A percentile compares a stretch with the other conserved stretches of the same genome.
Evolutionary conservation across 1,139 yeast species (phyloP).

Genomic region (Tardiomyces depauwii): DNA sequence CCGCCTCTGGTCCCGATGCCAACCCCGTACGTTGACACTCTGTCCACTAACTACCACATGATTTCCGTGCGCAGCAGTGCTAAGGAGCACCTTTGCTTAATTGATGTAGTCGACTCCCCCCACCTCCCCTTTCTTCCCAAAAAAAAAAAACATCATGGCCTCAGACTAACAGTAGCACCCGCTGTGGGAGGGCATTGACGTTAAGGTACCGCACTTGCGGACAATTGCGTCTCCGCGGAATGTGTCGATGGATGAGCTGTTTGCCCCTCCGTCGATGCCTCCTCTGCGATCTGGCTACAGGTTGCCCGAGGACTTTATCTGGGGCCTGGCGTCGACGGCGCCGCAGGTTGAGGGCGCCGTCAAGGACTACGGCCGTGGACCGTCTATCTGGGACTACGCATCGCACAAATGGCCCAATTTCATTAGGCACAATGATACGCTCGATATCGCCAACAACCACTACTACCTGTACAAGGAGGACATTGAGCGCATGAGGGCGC

Average conservation of each 20-base stretch:
- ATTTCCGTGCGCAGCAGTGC: too few relatives aligned
- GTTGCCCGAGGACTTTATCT: slow-evolving; percentile 13
- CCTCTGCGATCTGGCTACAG: slow-evolving; percentile 2
- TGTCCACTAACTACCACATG: too few relatives aligned
- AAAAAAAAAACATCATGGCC: background rate
- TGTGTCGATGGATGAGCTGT: slow-evolving; percentile 1
- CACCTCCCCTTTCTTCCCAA: too few relatives aligned
- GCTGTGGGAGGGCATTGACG: slow-evolving; percentile 8
- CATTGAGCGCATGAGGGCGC: slow-evolving; percentile 24
- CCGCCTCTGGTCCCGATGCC: too few relatives aligned
- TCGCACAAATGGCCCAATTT: slow-evolving; percentile 13
- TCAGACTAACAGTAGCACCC: background rate
- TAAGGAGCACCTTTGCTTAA: too few relatives aligned
- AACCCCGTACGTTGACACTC: too few relatives aligned
- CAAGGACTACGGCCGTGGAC: slow-evolving; percentile 27
- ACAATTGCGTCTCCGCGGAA: background rate
- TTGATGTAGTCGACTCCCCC: too few relatives aligned
- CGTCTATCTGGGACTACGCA: slow-evolving; percentile 24
- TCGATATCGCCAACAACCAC: slow-evolving; percentile 26
- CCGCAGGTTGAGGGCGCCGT: slow-evolving; percentile 31
- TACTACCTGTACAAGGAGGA: slow-evolving; percentile 29
- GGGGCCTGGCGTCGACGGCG: slow-evolving; percentile 19
- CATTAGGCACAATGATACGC: slow-evolving; percentile 9
- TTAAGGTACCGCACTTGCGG: background rate
- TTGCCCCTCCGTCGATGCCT: slow-evolving; percentile 12